Evolutionary conservation across 202 grass and related monocot genomes (phyloP).

Genomic region (Setaria viridis): DNA sequence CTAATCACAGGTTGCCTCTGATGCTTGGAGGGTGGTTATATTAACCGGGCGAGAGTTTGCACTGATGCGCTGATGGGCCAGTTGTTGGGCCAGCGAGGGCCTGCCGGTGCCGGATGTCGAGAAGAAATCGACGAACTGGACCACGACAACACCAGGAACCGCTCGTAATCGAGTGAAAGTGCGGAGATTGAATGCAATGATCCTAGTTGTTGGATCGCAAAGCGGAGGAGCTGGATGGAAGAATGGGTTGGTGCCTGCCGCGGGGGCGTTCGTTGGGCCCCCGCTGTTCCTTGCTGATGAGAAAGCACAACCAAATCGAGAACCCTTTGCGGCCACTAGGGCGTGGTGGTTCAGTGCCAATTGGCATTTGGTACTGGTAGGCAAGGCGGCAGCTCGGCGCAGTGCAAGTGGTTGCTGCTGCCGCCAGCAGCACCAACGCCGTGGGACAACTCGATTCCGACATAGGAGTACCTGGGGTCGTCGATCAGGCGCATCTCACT

Average conservation of each 20-base stretch:
- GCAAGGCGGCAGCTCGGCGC: constrained; percentile 6
- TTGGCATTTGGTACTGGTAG: constrained; percentile 36
- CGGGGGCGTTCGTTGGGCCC: constrained; percentile 40
- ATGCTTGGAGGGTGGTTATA: not conserved
- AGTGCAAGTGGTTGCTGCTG: constrained; percentile 2
- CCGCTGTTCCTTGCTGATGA: constrained; percentile 48
- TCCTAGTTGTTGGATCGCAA: constrained; percentile 48
- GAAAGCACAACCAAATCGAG: constrained; percentile 43
- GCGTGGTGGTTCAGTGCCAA: constrained; percentile 45
- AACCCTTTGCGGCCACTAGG: constrained; percentile 9
- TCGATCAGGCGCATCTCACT: not conserved
- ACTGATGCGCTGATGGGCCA: constrained; percentile 23
- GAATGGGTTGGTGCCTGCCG: constrained; percentile 47
- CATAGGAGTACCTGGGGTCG: too few relatives aligned
- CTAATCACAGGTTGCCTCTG: constrained; percentile 37
- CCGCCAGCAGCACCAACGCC: constrained; percentile 1
- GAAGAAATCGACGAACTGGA: constrained; percentile 7
- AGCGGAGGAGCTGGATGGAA: constrained; percentile 23
- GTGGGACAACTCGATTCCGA: constrained; percentile 19
- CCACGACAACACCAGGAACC: constrained; percentile 25
- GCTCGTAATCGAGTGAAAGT: constrained; percentile 24
- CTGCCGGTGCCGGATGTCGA: not conserved
- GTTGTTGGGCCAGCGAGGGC: constrained; percentile 28
- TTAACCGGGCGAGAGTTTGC: too few relatives aligned
- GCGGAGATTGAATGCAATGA: constrained; percentile 52